Evolutionary conservation across 108 stramenopile species (phyloP).

Genomic region (Cyclotella sp.): DNA sequence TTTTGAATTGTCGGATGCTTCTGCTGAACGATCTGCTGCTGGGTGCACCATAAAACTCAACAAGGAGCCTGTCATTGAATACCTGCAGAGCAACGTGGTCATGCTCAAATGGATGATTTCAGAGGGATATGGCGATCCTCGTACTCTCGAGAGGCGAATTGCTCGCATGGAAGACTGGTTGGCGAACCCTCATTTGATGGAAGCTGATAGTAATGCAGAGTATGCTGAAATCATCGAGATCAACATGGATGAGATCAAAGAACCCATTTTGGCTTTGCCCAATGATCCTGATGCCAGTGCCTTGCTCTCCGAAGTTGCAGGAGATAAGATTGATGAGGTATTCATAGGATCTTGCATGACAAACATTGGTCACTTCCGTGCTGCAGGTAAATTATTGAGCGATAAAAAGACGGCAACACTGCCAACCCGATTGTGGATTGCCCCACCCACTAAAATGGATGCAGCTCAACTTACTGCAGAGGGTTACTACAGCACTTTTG

Average conservation of each 20-base stretch:
- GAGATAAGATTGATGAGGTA: slow-evolving; percentile 93
- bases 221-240: slow-evolving; percentile 94
- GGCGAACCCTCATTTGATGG: slow-evolving; percentile 85
- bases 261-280: slow-evolving; percentile 93
- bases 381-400: slow-evolving; percentile 92
- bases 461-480: slow-evolving; percentile 94
- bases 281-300: slow-evolving; percentile 96
- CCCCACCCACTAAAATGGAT: slow-evolving; percentile 97
- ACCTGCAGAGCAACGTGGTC: slow-evolving; percentile 91
- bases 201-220: slow-evolving; percentile 90
- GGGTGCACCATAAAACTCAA: slow-evolving; percentile 95
- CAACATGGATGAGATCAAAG: slow-evolving; percentile 91
- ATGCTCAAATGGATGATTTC: slow-evolving; percentile 98
- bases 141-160: slow-evolving; percentile 93
- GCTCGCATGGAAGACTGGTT: slow-evolving; percentile 96
- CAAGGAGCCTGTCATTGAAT: slow-evolving; percentile 95
- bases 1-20: slow-evolving; percentile 93
- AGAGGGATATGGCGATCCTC: slow-evolving; percentile 95
- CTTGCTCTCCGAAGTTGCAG: slow-evolving; percentile 84
- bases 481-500: slow-evolving; percentile 96
- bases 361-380: slow-evolving; percentile 98
- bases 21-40: slow-evolving; percentile 94
- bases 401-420: slow-evolving; percentile 67
- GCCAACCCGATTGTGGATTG: slow-evolving; percentile 93
- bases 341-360: slow-evolving; percentile 98